phyloP scores from a whole-genome alignment of 805 yeast genomes.

The Cyberlindnera suaveolens region DNA sequence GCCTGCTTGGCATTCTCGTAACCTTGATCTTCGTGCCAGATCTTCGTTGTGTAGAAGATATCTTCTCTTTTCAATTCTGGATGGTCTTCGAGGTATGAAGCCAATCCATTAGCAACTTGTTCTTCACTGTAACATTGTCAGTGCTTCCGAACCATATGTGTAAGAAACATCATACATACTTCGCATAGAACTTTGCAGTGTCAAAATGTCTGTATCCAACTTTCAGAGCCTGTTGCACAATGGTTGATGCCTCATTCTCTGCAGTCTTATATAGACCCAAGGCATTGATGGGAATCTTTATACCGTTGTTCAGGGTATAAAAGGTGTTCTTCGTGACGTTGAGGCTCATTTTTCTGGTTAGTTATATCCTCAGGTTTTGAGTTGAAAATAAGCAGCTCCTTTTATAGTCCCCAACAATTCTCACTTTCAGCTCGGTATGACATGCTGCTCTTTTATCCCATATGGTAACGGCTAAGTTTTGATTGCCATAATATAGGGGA shows the following conservation, averaged over 20 bases:
- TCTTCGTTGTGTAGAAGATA: slow-evolving; percentile 65
- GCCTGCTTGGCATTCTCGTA: slow-evolving; percentile 50
- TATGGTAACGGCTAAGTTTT: too few relatives aligned
- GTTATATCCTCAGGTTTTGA: too few relatives aligned
- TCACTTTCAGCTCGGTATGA: too few relatives aligned
- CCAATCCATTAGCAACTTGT: slow-evolving; percentile 58
- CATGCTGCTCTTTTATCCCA: too few relatives aligned
- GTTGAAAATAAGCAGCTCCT: too few relatives aligned
- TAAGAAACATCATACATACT: slow-evolving; percentile 16
- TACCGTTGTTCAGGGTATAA: slow-evolving; percentile 46
- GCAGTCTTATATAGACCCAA: slow-evolving; percentile 56
- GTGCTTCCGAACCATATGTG: slow-evolving; percentile 76
- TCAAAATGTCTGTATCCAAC: slow-evolving; percentile 71
- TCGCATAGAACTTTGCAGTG: slow-evolving; percentile 61
- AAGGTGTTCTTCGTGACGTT: slow-evolving; percentile 8
- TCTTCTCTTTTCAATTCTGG: slow-evolving; percentile 53
- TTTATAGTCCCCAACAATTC: too few relatives aligned
- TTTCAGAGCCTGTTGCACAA: slow-evolving; percentile 52
- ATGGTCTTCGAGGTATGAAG: slow-evolving; percentile 40
- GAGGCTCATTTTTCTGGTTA: background rate
- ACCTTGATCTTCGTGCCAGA: slow-evolving; percentile 49
- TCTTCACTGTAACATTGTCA: slow-evolving; percentile 46
- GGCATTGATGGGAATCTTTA: slow-evolving; percentile 58
- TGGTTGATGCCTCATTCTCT: slow-evolving; percentile 32
- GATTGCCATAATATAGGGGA: too few relatives aligned